Base-by-base conservation (phyloP, 495 filamentous ascomycete species). In the Podospora pseudoanserina region DNA sequence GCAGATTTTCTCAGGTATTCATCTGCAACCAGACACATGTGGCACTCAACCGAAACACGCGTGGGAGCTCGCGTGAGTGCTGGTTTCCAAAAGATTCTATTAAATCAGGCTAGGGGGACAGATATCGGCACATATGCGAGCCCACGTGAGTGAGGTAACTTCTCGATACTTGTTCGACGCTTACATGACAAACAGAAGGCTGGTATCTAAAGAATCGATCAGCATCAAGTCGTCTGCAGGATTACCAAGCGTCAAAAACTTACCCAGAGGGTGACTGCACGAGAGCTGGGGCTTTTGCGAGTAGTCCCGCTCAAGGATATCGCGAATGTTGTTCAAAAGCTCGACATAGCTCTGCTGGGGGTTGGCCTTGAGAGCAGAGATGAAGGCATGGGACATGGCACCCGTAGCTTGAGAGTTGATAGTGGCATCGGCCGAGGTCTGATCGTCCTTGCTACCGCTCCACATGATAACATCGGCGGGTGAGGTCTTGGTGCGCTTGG, bases 391-490 rank as follows among this genome's bases (percentile, higher is more conserved):
- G 0, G 92, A 96, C 95, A 99, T 97, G 73, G 95, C 95, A 63
- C 95, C 95, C 1, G 95, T 97, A 55, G 95, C 96, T 76, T 97
- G 86, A 64, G 93, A 89, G 27, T 83, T 84, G 63, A 89, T 87
- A 13, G 80, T 85, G 16, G 87, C 84, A 71, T 90, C 87, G 73
- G 87, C 87, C 89, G 91, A 93, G 72, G 95, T 99, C 83, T 99
- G 95, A 64, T 88, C 87, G 75, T 99, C 95, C 78, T 97, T 97
- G 80, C 92, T 93, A 20, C 95, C 95, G 44, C 90, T 93, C 93
- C 92, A 99, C 92, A 97, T 97, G 77, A 99, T 86, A 11, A 99
- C 95, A 78, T 99, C 95, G n/a, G 95, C 95, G 6, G 93, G 89
- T 59, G 89, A 93, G 30, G 96, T 99, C 84, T 97, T 97, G 27